These are phyloP conservation scores for Amauroascus niger DNA, from an alignment of 2,329 filamentous ascomycete species.

Conservation along the genomic window DNA sequence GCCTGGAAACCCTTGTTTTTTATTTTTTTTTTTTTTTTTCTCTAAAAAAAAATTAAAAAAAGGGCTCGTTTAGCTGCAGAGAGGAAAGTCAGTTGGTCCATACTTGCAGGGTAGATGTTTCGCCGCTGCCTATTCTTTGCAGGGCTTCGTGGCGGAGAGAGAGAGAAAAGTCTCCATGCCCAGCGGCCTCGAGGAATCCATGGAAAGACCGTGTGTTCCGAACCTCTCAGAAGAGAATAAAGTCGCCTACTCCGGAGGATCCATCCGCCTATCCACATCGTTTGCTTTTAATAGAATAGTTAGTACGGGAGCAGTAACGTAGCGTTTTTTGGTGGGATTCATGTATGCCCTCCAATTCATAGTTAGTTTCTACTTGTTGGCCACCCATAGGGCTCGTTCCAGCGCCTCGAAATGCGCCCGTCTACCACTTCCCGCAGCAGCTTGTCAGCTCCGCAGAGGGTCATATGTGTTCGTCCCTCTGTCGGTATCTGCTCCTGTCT, in stretches of 20 bases:
- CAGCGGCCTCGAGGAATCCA: not conserved
- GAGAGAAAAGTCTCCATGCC: not conserved
- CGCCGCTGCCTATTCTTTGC: not conserved
- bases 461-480: constrained; percentile 11
- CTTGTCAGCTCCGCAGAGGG: not conserved
- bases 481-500: constrained; percentile 7
- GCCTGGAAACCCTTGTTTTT: constrained; percentile 7
- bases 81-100: not conserved
- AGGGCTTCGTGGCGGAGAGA: constrained; percentile 1
- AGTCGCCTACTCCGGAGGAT: not conserved
- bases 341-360: not conserved
- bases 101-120: constrained; percentile 8
- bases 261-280: constrained; percentile 4
- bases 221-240: not conserved
- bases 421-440: constrained; percentile 1
- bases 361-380: not conserved
- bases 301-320: not conserved
- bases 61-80: constrained; percentile 1
- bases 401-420: constrained; percentile 7
- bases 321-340: constrained; percentile 1
- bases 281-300: constrained; percentile 10
- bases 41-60: no score
- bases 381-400: constrained; percentile 9
- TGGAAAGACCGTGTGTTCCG: constrained; percentile 1
- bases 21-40: not conserved